Conservation (phyloP, 371 early-diverging fungal species). For the Apophysomyces variabilis region DNA sequence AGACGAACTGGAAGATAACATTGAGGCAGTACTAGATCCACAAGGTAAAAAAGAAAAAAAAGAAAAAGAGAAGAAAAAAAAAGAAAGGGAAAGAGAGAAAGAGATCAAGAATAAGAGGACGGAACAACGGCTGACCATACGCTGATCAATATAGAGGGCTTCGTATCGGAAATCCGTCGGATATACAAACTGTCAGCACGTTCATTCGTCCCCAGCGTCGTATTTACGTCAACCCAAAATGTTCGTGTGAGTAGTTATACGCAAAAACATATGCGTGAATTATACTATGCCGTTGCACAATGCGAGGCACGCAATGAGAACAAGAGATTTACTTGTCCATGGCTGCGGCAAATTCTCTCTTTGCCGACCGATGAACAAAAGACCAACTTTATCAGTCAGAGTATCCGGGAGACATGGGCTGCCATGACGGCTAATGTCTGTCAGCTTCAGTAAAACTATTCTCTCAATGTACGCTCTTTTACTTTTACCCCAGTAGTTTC, state of each 20-base stretch:
- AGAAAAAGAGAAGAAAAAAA: background rate
- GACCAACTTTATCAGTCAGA: conserved; percentile 39
- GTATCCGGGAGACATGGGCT: conserved; percentile 47
- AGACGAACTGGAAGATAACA: conserved; percentile 62
- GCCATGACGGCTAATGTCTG: conserved; percentile 39
- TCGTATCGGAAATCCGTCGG: conserved; percentile 54
- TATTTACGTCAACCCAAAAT: conserved; percentile 59
- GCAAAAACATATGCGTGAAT: conserved; percentile 55
- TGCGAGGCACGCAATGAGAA: conserved; percentile 54
- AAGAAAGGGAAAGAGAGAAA: conserved; percentile 21
- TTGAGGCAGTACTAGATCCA: conserved; percentile 59
- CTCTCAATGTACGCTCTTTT: background rate
- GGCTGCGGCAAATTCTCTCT: conserved; percentile 55
- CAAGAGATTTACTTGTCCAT: conserved; percentile 58
- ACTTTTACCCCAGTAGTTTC: background rate
- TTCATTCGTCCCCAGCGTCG: conserved; percentile 54
- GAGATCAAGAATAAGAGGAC: background rate
- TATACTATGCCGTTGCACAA: conserved; percentile 57
- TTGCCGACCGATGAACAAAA: conserved; percentile 49
- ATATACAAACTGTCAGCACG: conserved; percentile 41
- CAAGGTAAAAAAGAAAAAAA: conserved; percentile 23
- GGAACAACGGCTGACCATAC: background rate
- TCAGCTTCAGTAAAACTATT: conserved; percentile 37
- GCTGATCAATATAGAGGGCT: conserved; percentile 40
- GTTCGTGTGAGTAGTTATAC: conserved; percentile 43